Evolutionary conservation across 140 eudicot species (phyloP), one percentile per base, ranked within the genome.

Genomic region (Senecio squalidus): DNA sequence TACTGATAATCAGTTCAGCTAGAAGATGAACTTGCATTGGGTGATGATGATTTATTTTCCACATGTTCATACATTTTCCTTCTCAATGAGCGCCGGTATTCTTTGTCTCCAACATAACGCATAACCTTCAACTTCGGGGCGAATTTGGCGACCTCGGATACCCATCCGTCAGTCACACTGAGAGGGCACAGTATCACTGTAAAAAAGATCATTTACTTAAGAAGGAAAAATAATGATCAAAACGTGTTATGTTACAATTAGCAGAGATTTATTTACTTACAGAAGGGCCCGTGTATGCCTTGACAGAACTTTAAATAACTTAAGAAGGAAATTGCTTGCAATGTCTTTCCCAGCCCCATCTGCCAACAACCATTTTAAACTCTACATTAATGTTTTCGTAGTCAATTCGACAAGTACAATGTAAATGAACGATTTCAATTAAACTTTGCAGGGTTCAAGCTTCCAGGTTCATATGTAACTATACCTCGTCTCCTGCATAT

Each of bases 261-360:
- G 8, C 5, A 36, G 15, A 11, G 22, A 3, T 55, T 44, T 26
- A 9, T 8, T 27, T 48, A 62, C 96, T 86, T 61, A 92, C 98
- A 69, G 68, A 84, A 92, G 50, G 96, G 92, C 33, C 98, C 95
- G 15, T 83, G 80, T 46, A 77, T 25, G 51, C 59, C 80, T 65
- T 48, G 84, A 49, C 44, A 70, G 57, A 73, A 55, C 76, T 92
- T 92, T 74, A 92, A 68, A 55, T 86, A 92, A 69, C 92, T 81
- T 76, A 92, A 58, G 56, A 92, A 79, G 46, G 93, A 79, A 60
- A 87, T 73, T 16, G 98, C 98, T 78, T 92, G 98, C 77, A 92
- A 74, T 39, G 98, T 92, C 82, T 92, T 92, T 59, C 98, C 98
- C 30, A 92, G 80, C 41, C 98, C 98, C 98, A 92, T 92, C 98